Evolutionary conservation across 768 basidiomycete genomes (phyloP), one percentile per base, ranked within the genome.

Genomic region (Myochromella boudieri): DNA sequence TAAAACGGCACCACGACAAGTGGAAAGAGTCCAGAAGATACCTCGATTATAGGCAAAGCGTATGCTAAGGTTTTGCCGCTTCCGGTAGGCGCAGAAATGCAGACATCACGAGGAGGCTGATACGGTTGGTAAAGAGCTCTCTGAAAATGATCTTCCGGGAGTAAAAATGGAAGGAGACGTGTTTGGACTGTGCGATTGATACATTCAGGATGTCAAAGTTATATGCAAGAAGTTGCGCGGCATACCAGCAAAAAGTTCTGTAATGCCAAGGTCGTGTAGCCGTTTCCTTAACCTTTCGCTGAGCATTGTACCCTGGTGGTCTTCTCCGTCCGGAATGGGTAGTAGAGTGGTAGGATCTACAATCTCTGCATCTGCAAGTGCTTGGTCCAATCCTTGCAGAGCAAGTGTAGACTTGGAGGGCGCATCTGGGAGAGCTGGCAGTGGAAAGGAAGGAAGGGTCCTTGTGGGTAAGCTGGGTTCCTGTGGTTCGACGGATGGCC

Each of bases 21-120:
- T 20, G 25, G 28, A 45, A 12, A 5, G 49, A 22, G 44, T n/a
- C 68, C 48, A n/a, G n/a, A n/a, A n/a, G n/a, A n/a, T 47, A 87
- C 92, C 76, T 97, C 92, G 24, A 97, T 75, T 44, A 97, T 88
- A 1, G 97, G 97, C 26, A 98, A 68, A 1, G 85, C 90, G 68
- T 99, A 99, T n/a, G 92, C 90, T 22, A 99, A 75, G 0, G 95
- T 99, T 66, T 99, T 99, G 0, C 97, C 97, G 56, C 94, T 97
- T 18, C 97, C 97, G 0, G 97, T 99, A 0, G 97, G 97, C 1
- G 97, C 97, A 6, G 93, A 97, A 10, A 95, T 89, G 55, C 94
- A 95, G 10, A 94, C 77, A 66, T 99, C 97, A 21, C 76, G 76
- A 21, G 84, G 84, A 27, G 80, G 75, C 46, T 77, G 61, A 55